phyloP scores from a whole-genome alignment of 257 asterid species.

The Apocynum venetum region DNA sequence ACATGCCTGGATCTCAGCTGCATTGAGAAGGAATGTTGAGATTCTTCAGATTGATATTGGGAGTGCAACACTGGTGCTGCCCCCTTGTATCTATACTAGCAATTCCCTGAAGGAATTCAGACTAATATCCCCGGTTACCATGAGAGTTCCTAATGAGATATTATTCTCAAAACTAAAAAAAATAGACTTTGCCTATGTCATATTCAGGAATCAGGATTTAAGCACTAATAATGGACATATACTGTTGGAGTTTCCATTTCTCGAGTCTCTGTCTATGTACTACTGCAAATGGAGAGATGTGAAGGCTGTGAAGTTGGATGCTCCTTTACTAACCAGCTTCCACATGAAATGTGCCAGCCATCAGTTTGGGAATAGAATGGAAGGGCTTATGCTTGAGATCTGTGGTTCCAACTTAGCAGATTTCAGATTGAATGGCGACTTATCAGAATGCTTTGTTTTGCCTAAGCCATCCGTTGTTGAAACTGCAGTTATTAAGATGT shows the following conservation, averaged over 20 bases:
- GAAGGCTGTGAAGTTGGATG: neutral
- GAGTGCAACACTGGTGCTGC: neutral
- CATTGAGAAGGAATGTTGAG: neutral
- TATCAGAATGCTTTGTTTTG: neutral
- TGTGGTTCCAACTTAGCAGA: neutral
- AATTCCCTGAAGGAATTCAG: neutral
- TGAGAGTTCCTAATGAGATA: neutral
- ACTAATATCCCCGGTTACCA: neutral
- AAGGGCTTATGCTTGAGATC: neutral
- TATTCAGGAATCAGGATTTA: neutral
- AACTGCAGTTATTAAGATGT: neutral
- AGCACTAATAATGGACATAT: neutral
- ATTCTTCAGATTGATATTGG: neutral
- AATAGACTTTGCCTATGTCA: neutral
- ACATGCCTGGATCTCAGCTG: neutral
- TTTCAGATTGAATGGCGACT: neutral
- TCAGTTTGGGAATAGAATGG: neutral
- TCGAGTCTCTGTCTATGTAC: neutral
- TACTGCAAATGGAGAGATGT: conserved; percentile 1
- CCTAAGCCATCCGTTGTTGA: neutral
- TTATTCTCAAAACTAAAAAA: neutral
- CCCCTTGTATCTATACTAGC: neutral
- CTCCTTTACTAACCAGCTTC: neutral
- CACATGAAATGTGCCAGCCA: neutral
- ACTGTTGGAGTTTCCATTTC: neutral